Percentiles rank a stretch among this genome's conserved stretches.
Evolutionary conservation across 257 asterid genomes (phyloP).

Genomic region (Paraleonurus japonicus): DNA sequence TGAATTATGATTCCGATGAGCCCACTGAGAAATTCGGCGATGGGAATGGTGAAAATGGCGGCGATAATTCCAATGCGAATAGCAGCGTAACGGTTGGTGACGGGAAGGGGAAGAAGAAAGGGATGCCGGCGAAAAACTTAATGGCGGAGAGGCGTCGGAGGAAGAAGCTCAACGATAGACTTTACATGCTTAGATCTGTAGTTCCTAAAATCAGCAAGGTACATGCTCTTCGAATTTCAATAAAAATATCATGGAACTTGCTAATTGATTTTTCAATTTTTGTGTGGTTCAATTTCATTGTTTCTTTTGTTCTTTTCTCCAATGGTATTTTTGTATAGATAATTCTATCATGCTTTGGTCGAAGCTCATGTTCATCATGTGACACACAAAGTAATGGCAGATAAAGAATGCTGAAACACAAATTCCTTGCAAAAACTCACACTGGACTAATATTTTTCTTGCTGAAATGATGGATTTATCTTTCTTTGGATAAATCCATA

Average conservation of each 20-base stretch:
- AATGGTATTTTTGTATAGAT: background rate
- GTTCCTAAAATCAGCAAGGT: slow-evolving; percentile 85
- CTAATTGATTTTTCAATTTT: background rate
- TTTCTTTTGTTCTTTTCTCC: background rate
- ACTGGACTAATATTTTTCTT: background rate
- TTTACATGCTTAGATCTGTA: slow-evolving; percentile 73
- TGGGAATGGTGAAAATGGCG: slow-evolving; percentile 28
- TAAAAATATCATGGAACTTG: no score
- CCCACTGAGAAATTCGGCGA: slow-evolving; percentile 33
- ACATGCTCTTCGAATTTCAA: background rate
- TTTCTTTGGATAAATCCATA: background rate
- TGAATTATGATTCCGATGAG: slow-evolving; percentile 50
- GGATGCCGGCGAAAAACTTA: slow-evolving; percentile 69
- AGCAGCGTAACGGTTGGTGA: slow-evolving; percentile 36
- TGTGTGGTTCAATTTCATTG: background rate
- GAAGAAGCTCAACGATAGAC: slow-evolving; percentile 77
- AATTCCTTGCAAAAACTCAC: no score
- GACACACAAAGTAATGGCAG: background rate
- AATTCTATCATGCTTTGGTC: background rate
- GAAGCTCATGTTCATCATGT: background rate
- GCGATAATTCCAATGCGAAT: slow-evolving; percentile 36
- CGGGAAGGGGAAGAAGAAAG: slow-evolving; percentile 51
- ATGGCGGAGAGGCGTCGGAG: slow-evolving; percentile 82
- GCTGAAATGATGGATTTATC: background rate
- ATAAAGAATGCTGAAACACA: background rate